Percentiles rank a stretch among this genome's conserved stretches.
These are phyloP conservation scores for Pichia terricola DNA, from an alignment of 1,139 yeast species.

Conservation along the genomic window DNA sequence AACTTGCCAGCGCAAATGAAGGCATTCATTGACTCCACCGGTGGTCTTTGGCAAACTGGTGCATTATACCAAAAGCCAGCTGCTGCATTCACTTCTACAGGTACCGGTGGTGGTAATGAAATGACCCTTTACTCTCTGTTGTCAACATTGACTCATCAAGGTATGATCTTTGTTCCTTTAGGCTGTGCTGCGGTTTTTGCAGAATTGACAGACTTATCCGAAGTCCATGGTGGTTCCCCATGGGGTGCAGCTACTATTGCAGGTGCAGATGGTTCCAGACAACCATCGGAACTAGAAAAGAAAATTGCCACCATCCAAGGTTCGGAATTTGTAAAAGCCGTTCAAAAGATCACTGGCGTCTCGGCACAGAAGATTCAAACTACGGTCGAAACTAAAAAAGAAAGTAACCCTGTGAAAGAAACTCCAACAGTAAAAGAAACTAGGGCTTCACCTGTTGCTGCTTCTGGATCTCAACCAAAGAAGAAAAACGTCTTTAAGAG, in stretches of 20 bases:
- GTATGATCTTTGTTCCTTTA: conserved; percentile 40
- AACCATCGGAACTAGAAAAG: conserved; percentile 33
- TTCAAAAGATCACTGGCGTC: conserved; percentile 16
- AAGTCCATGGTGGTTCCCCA: conserved; percentile 39
- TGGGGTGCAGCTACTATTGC: conserved; percentile 46
- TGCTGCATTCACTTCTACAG: conserved; percentile 38
- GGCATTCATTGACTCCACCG: conserved; percentile 37
- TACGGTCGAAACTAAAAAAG: neutral
- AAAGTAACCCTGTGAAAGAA: neutral
- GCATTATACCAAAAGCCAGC: conserved; percentile 39
- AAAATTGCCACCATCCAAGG: conserved; percentile 36
- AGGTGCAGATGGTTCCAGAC: conserved; percentile 40
- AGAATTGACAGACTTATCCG: conserved; percentile 29
- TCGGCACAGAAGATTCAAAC: neutral
- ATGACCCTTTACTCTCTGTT: conserved; percentile 31
- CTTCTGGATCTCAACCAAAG: neutral
- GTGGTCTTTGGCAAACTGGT: conserved; percentile 44
- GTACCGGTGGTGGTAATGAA: conserved; percentile 42
- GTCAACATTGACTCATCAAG: conserved; percentile 38
- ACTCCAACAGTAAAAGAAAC: conserved; percentile 1
- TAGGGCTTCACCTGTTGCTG: conserved; percentile 1
- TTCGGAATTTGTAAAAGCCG: conserved; percentile 30
- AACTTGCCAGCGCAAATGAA: conserved; percentile 37
- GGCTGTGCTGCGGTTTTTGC: conserved; percentile 34
- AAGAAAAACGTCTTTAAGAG: conserved; percentile 6